Evolutionary conservation across 1,139 yeast genomes (phyloP).

Genomic region (Yamadazyma jaroonii): DNA sequence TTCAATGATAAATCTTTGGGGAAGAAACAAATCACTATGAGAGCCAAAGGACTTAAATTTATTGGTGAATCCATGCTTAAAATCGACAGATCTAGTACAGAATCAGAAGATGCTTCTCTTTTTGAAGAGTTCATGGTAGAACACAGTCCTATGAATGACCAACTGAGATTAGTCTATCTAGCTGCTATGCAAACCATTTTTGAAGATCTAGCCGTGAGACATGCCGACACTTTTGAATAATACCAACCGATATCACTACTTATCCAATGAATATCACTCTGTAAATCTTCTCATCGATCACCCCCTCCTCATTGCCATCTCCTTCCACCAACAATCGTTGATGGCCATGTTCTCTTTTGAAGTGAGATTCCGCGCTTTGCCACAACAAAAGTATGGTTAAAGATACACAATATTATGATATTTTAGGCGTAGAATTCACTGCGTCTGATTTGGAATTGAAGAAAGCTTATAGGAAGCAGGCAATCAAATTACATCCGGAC

Average conservation of each 20-base stretch:
- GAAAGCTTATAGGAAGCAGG: conserved; percentile 91
- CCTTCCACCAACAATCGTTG: too few species aligned
- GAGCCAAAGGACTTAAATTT: conserved; percentile 59
- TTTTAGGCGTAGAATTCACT: conserved; percentile 71
- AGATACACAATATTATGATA: conserved; percentile 86
- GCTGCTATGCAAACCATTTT: conserved; percentile 22
- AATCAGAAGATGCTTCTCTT: conserved; percentile 70
- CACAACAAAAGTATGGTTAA: conserved; percentile 63
- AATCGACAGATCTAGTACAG: conserved; percentile 63
- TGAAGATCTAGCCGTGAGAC: conserved; percentile 15
- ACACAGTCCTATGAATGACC: conserved; percentile 51
- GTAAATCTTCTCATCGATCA: too few species aligned
- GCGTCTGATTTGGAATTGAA: conserved; percentile 85
- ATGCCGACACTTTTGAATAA: too few species aligned
- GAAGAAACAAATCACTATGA: conserved; percentile 47
- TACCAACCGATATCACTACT: too few species aligned
- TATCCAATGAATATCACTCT: too few species aligned
- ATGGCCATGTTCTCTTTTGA: too few species aligned
- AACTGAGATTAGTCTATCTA: conserved; percentile 17
- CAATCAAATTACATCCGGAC: conserved; percentile 93
- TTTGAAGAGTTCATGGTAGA: conserved; percentile 77
- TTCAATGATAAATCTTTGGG: conserved; percentile 55
- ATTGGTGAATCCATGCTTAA: conserved; percentile 56
- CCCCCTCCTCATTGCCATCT: too few species aligned
- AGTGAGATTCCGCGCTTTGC: neutral